Base-by-base conservation (phyloP, 2,329 filamentous ascomycete species). In the Trichoderma koningiopsis region DNA sequence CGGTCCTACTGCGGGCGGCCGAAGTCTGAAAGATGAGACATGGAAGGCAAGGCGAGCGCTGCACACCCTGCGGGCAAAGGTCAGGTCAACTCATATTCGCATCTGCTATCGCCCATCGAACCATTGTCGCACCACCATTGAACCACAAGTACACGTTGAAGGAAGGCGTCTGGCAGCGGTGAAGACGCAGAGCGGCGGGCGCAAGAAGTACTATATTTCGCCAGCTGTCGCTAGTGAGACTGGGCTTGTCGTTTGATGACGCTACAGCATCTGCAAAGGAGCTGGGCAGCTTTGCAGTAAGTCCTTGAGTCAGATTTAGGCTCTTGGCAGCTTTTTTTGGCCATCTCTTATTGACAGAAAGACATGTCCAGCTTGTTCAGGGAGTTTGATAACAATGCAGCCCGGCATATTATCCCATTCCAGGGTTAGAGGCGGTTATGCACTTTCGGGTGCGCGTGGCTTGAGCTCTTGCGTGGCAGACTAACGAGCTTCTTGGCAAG, bases 1-100 rank as follows among this genome's bases (percentile, higher is more conserved):
- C 63, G 63, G 63, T 66, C 53, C 63, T 66, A 66, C 63, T 66
- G 37, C 53, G 63, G 63, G 63, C 63, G 29, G 37, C 27, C 62
- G 35, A 66, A 57, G 37, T 33, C 47, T 43, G 53, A 57, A 53
- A 8, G 19, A 57, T 40, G 37, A 58, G 53, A 37, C 37, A 58
- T 33, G 37, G 37, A 57, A 14, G 22, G n/a, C 22, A 37, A 33
- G 56, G 52, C 27, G 24, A 55, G 24, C 22, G 27, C 22, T 27
- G 52, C 52, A 55, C 52, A 27, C 52, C 31, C 56, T 58, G 53
- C n/a, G 19, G 31, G 31, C 47, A 49, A 63, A 14, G 37, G 43
- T 53, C 60, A 35, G 43, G 14, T 57, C 61, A 64, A 49, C 33
- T 33, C 35, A 63, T 63, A 22, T 47, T 65, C 43, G 62, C 52